Evolutionary conservation across 2,329 filamentous ascomycete genomes (phyloP), one percentile per base, ranked within the genome.

Genomic region (Lasiodiplodia sp.): DNA sequence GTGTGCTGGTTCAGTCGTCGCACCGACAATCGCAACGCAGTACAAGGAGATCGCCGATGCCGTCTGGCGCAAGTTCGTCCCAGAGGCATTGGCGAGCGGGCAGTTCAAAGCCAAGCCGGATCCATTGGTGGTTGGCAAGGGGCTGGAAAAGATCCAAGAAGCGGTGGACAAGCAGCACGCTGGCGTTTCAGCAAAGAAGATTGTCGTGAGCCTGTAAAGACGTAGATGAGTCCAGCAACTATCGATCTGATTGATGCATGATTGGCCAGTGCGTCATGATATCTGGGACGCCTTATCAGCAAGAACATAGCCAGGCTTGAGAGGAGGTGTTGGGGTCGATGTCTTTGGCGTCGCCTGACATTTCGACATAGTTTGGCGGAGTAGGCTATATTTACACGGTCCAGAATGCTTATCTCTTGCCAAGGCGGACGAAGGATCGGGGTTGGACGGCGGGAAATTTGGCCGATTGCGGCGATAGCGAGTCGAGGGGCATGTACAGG

Each of bases 131-230:
- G 72, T 78, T 31, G 76, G 74, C 1, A 73, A 73, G 40, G 75
- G 75, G 0, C 62, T 79, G 60, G 73, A 73, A n/a, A 67, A 63
- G 34, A 63, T 78, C n/a, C 70, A 78, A 28, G 70, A 74, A 37
- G 74, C 68, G 16, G 23, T 77, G 16, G 67, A 73, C 49, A 70
- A 71, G 55, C 75, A 72, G 5, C 74, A 72, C 37, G 73, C 74
- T 11, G 76, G 76, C 4, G 76, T 83, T 3, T 82, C 80, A 66
- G 79, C 76, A 1, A 74, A 76, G 64, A 82, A 83, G 70, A 64
- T 82, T 47, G 79, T 82, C 4, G 74, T 82, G 25, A 70, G 60
- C 38, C 44, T 70, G 53, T 69, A 62, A 31, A 44, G 25, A 68
- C 8, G 23, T 60, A 31, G n/a, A 40, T 10, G 38, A 10, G 28